These are phyloP conservation scores for Pythium insidiosum DNA, from an alignment of 352 stramenopile genomes.

Conservation along the genomic window DNA sequence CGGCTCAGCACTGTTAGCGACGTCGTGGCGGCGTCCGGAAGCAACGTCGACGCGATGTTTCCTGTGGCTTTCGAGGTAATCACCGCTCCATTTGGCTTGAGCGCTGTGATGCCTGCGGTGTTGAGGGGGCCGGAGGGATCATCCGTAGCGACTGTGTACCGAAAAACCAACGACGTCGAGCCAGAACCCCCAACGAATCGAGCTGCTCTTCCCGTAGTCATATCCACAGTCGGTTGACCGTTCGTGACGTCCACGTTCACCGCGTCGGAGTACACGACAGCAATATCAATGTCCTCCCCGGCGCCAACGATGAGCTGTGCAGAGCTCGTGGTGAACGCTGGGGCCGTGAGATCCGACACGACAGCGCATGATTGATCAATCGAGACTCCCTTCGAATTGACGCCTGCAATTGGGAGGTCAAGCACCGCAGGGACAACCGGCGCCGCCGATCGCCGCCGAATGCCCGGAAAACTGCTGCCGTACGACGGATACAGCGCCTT, in stretches of 20 bases:
- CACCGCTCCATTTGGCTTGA: slow-evolving; percentile 30
- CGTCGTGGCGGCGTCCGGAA: slow-evolving; percentile 19
- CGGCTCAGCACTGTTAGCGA: slow-evolving; percentile 8
- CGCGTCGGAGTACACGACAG: slow-evolving; percentile 29
- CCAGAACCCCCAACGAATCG: slow-evolving; percentile 35
- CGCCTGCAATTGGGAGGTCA: slow-evolving; percentile 21
- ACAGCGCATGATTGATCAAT: slow-evolving; percentile 41
- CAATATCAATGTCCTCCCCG: slow-evolving; percentile 57
- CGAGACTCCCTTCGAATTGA: slow-evolving; percentile 44
- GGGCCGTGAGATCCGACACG: slow-evolving; percentile 22
- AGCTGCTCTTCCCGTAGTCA: slow-evolving; percentile 30
- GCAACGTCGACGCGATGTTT: slow-evolving; percentile 25
- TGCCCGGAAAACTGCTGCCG: slow-evolving; percentile 31
- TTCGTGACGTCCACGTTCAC: slow-evolving; percentile 31
- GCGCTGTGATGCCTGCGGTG: slow-evolving; percentile 32
- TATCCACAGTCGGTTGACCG: slow-evolving; percentile 26
- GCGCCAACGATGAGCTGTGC: slow-evolving; percentile 42
- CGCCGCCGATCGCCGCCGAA: slow-evolving; percentile 25
- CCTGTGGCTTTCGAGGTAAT: slow-evolving; percentile 18
- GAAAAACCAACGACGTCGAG: slow-evolving; percentile 31
- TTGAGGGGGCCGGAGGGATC: slow-evolving; percentile 23
- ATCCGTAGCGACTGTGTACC: slow-evolving; percentile 34
- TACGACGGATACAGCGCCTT: slow-evolving; percentile 32
- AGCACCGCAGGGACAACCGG: slow-evolving; percentile 35
- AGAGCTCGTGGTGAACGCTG: too few species aligned